These are phyloP conservation scores for Vicia faba DNA, from an alignment of 306 rosid species.

Conservation along the genomic window DNA sequence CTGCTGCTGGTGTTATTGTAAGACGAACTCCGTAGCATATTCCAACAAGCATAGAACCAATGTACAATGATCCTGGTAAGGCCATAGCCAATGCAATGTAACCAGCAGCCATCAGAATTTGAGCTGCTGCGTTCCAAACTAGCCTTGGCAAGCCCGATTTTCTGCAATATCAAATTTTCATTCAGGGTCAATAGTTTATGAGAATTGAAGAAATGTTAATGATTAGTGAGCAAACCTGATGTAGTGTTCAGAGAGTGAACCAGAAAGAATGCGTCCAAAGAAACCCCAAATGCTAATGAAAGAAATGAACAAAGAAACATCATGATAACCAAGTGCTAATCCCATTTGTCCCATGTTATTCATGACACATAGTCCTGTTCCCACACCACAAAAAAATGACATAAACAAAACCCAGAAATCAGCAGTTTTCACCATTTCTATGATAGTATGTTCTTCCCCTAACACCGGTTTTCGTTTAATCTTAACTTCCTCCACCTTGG, in stretches of 20 bases:
- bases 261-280: conserved; percentile 42
- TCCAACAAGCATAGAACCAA: conserved; percentile 45
- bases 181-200: conserved; percentile 1
- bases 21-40: conserved; percentile 42
- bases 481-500: conserved; percentile 35
- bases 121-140: conserved; percentile 44
- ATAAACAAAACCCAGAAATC: conserved; percentile 49
- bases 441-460: conserved; percentile 53
- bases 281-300: conserved; percentile 51
- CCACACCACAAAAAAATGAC: conserved; percentile 46
- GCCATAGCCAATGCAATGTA: conserved; percentile 42
- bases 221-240: conserved; percentile 23
- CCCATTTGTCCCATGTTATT: conserved; percentile 63
- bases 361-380: conserved; percentile 47
- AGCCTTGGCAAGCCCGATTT: conserved; percentile 37
- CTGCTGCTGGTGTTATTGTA: conserved; percentile 38
- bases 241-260: conserved; percentile 42
- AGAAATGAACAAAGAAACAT: conserved; percentile 51
- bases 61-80: conserved; percentile 45
- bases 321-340: conserved; percentile 45
- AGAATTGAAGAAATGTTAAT: neutral
- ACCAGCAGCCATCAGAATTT: conserved; percentile 35
- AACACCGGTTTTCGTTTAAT: conserved; percentile 31
- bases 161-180: conserved; percentile 26
- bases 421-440: conserved; percentile 38